Evolutionary conservation across 2,329 filamentous ascomycete genomes (phyloP).

Genomic region (Plenodomus lindquistii): DNA sequence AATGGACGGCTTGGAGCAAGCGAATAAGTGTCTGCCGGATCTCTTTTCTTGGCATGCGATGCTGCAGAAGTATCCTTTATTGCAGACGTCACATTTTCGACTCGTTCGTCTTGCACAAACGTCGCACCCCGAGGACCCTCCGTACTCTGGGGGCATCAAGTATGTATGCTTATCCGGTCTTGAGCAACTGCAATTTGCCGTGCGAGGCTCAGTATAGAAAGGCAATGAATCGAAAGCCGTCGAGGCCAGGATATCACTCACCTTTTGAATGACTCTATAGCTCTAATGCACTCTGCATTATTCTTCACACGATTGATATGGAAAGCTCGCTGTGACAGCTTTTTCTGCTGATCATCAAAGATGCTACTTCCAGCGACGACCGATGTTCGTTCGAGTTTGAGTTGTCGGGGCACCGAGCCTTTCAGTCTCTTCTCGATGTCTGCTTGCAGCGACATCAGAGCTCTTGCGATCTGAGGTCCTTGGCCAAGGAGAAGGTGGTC

Average conservation of each 20-base stretch:
- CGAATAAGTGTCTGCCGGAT: constrained; percentile 22
- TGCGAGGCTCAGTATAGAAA: no score
- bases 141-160: no score
- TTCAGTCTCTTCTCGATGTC: constrained; percentile 18
- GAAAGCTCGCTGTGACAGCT: not conserved
- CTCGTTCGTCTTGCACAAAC: constrained; percentile 4
- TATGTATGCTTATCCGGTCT: no score
- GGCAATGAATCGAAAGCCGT: no score
- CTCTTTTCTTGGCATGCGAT: constrained; percentile 21
- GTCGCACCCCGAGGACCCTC: no score
- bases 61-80: constrained; percentile 23
- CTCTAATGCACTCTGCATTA: no score
- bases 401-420: constrained; percentile 7
- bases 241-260: no score
- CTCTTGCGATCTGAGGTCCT: constrained; percentile 13
- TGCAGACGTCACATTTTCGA: constrained; percentile 23
- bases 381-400: constrained; percentile 20
- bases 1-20: constrained; percentile 20
- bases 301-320: no score
- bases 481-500: constrained; percentile 18
- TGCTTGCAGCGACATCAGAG: constrained; percentile 21
- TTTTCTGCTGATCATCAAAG: constrained; percentile 6
- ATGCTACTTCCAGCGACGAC: constrained; percentile 26
- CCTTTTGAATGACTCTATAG: no score
- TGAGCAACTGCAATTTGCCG: no score